A percentile compares a stretch with the other conserved stretches of the same genome.
Evolutionary conservation across 352 stramenopile species (phyloP).

Genomic region (Phytophthora nicotianae): DNA sequence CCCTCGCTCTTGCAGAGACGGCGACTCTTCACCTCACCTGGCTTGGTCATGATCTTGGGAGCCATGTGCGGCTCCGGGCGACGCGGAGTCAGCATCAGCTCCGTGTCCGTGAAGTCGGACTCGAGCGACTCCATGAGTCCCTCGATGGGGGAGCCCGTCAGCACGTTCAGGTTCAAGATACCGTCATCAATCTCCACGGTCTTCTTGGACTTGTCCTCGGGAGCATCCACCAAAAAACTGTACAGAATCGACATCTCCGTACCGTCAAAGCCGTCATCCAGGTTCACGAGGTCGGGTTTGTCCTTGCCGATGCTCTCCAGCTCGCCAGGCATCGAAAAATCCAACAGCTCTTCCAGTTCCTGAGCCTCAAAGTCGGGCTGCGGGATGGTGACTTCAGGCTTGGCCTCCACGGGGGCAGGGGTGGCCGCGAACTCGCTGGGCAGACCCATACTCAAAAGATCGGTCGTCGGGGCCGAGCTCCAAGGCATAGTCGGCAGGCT

Average conservation of each 20-base stretch:
- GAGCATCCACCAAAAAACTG: constrained; percentile 80
- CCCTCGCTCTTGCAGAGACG: constrained; percentile 73
- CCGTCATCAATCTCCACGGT: constrained; percentile 61
- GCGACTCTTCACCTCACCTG: constrained; percentile 39
- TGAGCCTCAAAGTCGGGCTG: constrained; percentile 64
- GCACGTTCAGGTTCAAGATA: constrained; percentile 81
- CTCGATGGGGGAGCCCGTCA: constrained; percentile 65
- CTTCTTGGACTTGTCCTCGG: constrained; percentile 71
- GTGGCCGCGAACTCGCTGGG: constrained; percentile 41
- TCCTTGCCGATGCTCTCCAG: constrained; percentile 59
- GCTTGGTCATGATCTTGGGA: constrained; percentile 15
- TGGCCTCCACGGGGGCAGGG: constrained; percentile 31
- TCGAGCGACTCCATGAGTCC: constrained; percentile 78
- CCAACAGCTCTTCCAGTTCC: constrained; percentile 74
- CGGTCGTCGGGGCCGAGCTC: constrained; percentile 31
- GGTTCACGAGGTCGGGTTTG: constrained; percentile 76
- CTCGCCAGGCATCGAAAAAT: constrained; percentile 78
- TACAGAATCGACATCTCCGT: constrained; percentile 90
- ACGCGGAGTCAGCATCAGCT: constrained; percentile 65
- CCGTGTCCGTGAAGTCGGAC: constrained; percentile 69
- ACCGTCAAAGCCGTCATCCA: constrained; percentile 84
- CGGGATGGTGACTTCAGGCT: constrained; percentile 21
- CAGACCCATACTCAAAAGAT: constrained; percentile 51
- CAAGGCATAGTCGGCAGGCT: constrained; percentile 60
- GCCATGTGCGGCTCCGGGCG: constrained; percentile 25